These are phyloP conservation scores for Taiwanofungus camphoratus DNA, from an alignment of 1,284 basidiomycete species.

Conservation along the genomic window DNA sequence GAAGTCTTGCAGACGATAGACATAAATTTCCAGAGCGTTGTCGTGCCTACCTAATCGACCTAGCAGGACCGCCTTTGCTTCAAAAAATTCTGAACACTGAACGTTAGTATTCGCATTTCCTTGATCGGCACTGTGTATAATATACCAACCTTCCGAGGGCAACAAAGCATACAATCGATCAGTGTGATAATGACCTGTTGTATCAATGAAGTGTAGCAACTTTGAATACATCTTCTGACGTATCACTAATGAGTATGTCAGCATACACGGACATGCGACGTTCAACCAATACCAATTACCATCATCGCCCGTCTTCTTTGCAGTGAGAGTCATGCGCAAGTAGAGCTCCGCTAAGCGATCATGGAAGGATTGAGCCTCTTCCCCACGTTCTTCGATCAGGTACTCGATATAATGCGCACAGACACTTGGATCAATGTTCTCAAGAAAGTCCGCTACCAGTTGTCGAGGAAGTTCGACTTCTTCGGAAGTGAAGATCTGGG, in stretches of 20 bases:
- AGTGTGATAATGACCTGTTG: conserved; percentile 67
- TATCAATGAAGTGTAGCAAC: conserved; percentile 74
- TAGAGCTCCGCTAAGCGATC: conserved; percentile 88
- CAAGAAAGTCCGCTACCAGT: conserved; percentile 74
- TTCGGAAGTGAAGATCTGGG: conserved; percentile 91
- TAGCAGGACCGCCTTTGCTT: conserved; percentile 86
- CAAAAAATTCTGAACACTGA: conserved; percentile 54
- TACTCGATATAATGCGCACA: conserved; percentile 85
- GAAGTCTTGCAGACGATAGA: conserved; percentile 80
- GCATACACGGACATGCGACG: neutral
- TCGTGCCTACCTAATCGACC: conserved; percentile 90
- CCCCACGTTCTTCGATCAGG: conserved; percentile 71
- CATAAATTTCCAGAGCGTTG: conserved; percentile 89
- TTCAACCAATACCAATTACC: conserved; percentile 35
- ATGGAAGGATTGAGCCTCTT: conserved; percentile 68
- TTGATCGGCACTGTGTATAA: neutral
- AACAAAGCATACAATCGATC: conserved; percentile 78
- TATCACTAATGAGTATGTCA: conserved; percentile 29
- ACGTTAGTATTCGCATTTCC: no score
- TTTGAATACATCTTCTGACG: conserved; percentile 54
- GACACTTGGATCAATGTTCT: conserved; percentile 58
- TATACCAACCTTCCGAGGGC: conserved; percentile 60
- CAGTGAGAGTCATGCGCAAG: conserved; percentile 55
- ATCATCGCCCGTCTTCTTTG: conserved; percentile 49
- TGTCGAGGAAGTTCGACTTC: conserved; percentile 83